A percentile compares a stretch with the other conserved stretches of the same genome.
phyloP scores from a whole-genome alignment of 768 basidiomycete genomes.

The Holtermanniella nyarrowii region DNA sequence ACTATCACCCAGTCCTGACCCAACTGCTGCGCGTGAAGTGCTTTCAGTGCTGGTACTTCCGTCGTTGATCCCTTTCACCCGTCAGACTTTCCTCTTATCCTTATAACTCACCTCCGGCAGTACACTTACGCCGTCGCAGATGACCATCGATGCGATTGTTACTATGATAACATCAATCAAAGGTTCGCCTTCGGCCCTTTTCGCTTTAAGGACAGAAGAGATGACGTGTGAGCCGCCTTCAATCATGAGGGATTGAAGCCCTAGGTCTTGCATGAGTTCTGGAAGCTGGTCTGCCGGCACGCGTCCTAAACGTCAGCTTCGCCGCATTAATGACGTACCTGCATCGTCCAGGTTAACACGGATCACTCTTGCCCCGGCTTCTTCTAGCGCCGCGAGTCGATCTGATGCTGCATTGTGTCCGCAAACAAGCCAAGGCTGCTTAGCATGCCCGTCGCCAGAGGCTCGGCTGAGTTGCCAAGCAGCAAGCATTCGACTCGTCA shows the following conservation, averaged over 20 bases:
- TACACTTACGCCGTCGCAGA: conserved; percentile 48
- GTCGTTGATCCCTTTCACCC: background rate
- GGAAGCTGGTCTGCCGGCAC: conserved; percentile 44
- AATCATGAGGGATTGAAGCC: conserved; percentile 74
- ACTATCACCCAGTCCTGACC: conserved; percentile 37
- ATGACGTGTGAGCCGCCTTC: conserved; percentile 88
- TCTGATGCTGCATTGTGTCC: conserved; percentile 37
- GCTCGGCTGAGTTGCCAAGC: conserved; percentile 42
- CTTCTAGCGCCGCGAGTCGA: conserved; percentile 47
- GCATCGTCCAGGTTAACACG: conserved; percentile 44
- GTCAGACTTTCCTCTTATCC: background rate
- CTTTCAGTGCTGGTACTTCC: background rate
- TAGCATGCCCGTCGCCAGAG: conserved; percentile 47
- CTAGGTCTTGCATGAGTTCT: conserved; percentile 47
- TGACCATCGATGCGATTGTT: conserved; percentile 75
- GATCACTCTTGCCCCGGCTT: conserved; percentile 59
- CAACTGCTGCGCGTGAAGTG: conserved; percentile 21
- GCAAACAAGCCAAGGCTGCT: conserved; percentile 65
- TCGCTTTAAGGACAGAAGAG: conserved; percentile 52
- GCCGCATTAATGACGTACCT: conserved; percentile 34
- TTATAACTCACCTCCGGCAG: conserved; percentile 19
- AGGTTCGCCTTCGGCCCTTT: conserved; percentile 14
- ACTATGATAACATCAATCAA: conserved; percentile 66
- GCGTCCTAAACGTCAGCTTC: background rate
- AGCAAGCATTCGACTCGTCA: conserved; percentile 49